These are phyloP conservation scores for Rhodotorula paludigena DNA, from an alignment of 768 basidiomycete species.

Conservation along the genomic window DNA sequence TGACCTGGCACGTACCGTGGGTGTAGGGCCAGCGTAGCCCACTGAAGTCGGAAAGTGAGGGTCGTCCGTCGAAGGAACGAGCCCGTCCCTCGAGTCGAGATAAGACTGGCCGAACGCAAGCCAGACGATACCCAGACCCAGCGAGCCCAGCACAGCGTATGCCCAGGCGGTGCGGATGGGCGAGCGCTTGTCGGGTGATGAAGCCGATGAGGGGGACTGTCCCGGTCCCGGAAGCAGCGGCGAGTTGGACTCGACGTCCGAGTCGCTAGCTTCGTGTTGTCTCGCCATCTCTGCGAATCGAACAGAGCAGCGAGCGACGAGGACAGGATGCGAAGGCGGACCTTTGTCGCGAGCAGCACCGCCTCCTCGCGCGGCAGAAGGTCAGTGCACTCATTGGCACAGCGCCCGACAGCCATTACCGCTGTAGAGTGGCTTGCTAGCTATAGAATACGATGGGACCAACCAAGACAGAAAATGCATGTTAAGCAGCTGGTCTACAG, in stretches of 20 bases:
- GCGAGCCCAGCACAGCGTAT: neutral
- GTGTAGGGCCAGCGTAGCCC: conserved; percentile 26
- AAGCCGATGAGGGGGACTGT: neutral
- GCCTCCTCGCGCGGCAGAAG: neutral
- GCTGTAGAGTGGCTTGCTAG: too few relatives aligned
- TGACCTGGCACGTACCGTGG: neutral
- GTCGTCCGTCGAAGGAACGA: neutral
- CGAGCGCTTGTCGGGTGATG: neutral
- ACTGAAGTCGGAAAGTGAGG: neutral
- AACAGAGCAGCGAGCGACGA: neutral
- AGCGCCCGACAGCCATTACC: too few relatives aligned
- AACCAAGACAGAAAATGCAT: neutral
- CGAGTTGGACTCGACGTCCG: conserved; percentile 1
- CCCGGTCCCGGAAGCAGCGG: conserved; percentile 8
- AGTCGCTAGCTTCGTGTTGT: neutral
- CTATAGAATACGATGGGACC: neutral
- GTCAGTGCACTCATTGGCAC: too few relatives aligned
- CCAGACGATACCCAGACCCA: neutral
- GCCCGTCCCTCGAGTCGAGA: neutral
- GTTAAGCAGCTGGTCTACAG: neutral
- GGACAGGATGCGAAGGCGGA: neutral
- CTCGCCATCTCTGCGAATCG: neutral
- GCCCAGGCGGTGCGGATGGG: neutral
- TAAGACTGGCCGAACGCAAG: neutral
- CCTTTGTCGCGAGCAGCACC: too few relatives aligned